These are phyloP conservation scores for Penicillium brevicompactum DNA, from an alignment of 2,329 filamentous ascomycete species.

Conservation along the genomic window DNA sequence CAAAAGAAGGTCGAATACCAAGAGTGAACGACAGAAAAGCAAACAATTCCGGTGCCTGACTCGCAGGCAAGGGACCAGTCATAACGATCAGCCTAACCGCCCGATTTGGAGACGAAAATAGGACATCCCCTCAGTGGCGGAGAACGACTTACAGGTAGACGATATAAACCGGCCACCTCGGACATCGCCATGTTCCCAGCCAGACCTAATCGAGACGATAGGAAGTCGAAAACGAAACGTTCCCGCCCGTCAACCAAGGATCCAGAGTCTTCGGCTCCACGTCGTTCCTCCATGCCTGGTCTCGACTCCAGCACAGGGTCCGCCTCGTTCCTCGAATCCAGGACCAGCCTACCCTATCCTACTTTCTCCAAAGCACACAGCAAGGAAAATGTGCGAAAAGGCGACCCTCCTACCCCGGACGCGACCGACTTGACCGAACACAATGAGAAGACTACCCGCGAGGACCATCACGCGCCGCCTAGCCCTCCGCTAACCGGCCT, in stretches of 20 bases:
- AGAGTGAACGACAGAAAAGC: not conserved
- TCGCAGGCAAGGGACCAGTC: conserved; percentile 23
- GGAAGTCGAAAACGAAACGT: conserved; percentile 16
- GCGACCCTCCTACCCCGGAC: conserved; percentile 65
- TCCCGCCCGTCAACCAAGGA: conserved; percentile 38
- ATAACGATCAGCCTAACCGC: conserved; percentile 32
- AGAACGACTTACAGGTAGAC: conserved; percentile 11
- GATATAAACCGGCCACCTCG: conserved; percentile 3
- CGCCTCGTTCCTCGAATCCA: conserved; percentile 47
- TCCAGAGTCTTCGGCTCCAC: conserved; percentile 30
- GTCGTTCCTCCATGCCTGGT: conserved; percentile 57
- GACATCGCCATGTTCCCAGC: conserved; percentile 38
- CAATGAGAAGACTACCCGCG: conserved; percentile 39
- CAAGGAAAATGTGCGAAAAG: conserved; percentile 72
- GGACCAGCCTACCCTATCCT: conserved; percentile 69
- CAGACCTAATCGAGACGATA: conserved; percentile 39
- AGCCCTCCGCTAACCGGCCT: conserved; percentile 51
- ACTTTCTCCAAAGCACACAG: conserved; percentile 87
- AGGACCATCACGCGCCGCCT: conserved; percentile 44
- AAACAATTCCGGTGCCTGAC: not conserved
- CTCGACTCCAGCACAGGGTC: conserved; percentile 41
- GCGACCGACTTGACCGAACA: conserved; percentile 66
- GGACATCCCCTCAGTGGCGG: conserved; percentile 12
- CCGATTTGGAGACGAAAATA: conserved; percentile 27
- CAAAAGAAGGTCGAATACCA: no score